Evolutionary conservation across 176 grass and related monocot genomes (phyloP).

Genomic region (Otatea glauca): DNA sequence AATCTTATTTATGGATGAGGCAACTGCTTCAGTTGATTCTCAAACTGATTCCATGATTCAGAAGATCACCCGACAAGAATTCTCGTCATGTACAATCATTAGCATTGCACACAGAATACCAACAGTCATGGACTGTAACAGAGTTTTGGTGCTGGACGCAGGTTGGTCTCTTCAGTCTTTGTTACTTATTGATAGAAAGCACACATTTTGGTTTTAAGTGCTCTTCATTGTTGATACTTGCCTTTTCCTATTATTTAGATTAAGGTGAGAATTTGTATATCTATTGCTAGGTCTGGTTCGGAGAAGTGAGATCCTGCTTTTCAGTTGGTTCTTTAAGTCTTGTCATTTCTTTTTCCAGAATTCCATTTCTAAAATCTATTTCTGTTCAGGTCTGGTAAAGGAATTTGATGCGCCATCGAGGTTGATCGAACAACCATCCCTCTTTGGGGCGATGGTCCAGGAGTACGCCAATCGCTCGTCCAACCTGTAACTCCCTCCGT

Average conservation of each 20-base stretch:
- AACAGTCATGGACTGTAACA: slow-evolving; percentile 91
- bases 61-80: slow-evolving; percentile 83
- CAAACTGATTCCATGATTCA: slow-evolving; percentile 90
- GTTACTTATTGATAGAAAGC: neutral
- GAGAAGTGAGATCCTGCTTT: neutral
- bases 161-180: slow-evolving; percentile 34
- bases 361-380: slow-evolving; percentile 31
- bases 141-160: slow-evolving; percentile 87
- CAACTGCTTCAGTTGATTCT: slow-evolving; percentile 94
- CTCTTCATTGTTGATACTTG: neutral
- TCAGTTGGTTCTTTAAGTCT: neutral
- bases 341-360: neutral
- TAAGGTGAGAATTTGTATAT: neutral
- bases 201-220: neutral
- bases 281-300: neutral
- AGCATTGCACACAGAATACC: slow-evolving; percentile 97
- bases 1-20: slow-evolving; percentile 95
- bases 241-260: neutral
- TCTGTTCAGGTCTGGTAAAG: slow-evolving; percentile 65
- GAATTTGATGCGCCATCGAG: slow-evolving; percentile 79
- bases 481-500: slow-evolving; percentile 45
- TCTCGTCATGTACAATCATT: slow-evolving; percentile 83
- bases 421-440: slow-evolving; percentile 66
- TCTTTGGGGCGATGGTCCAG: slow-evolving; percentile 78
- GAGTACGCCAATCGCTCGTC: slow-evolving; percentile 74